These are phyloP conservation scores for Phytopythium helicoides DNA, from an alignment of 352 stramenopile species.

Conservation along the genomic window DNA sequence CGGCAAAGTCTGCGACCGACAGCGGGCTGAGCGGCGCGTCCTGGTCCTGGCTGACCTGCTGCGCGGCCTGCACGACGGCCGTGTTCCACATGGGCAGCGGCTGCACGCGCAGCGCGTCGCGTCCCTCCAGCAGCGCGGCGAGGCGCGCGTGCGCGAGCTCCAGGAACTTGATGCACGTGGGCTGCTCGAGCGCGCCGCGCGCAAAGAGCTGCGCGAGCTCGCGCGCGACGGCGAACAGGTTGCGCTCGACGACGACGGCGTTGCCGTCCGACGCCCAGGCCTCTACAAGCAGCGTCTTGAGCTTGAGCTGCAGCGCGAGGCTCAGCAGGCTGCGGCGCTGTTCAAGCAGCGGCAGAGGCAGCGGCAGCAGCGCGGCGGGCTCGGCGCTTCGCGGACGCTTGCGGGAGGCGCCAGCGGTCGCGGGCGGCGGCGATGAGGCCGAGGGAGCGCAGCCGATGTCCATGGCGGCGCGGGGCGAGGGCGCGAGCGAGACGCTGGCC, in stretches of 20 bases:
- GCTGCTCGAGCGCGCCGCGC: conserved; percentile 70
- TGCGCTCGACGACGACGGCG: conserved; percentile 84
- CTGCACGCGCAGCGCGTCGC: conserved; percentile 66
- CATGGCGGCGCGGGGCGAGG: no score
- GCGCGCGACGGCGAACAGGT: conserved; percentile 79
- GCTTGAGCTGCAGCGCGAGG: conserved; percentile 77
- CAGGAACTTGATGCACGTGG: conserved; percentile 77
- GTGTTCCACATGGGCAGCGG: conserved; percentile 74
- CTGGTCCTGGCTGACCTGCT: conserved; percentile 17
- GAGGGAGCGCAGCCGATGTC: background rate
- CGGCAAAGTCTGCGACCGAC: conserved; percentile 51
- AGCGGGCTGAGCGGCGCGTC: conserved; percentile 36
- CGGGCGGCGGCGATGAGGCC: conserved; percentile 13
- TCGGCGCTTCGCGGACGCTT: conserved; percentile 72
- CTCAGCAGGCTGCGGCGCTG: conserved; percentile 71
- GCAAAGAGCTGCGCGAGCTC: conserved; percentile 76
- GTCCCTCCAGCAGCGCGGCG: conserved; percentile 55
- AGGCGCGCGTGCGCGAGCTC: conserved; percentile 68
- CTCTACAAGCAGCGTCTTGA: conserved; percentile 84
- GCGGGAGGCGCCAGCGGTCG: conserved; percentile 27
- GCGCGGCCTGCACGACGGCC: conserved; percentile 64
- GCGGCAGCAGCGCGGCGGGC: conserved; percentile 48
- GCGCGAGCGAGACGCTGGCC: no score
- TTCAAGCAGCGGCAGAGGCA: conserved; percentile 40
- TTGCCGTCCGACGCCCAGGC: conserved; percentile 86